A percentile compares a stretch with the other conserved stretches of the same genome.
phyloP scores from a whole-genome alignment of 306 rosid genomes.

The Nissolia schottii region DNA sequence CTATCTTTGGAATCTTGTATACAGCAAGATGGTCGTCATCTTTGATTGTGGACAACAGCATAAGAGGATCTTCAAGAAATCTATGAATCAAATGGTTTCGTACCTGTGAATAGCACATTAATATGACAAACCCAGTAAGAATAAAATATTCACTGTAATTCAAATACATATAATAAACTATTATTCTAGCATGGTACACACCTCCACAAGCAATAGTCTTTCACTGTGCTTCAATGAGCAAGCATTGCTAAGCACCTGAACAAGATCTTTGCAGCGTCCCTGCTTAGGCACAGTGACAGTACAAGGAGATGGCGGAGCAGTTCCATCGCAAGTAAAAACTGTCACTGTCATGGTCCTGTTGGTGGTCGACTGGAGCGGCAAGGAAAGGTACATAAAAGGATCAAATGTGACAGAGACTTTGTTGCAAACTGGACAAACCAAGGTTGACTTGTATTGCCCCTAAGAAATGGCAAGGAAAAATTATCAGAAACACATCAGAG shows the following conservation, averaged over 20 bases:
- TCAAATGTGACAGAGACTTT: constrained; percentile 98
- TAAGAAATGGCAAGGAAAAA: constrained; percentile 31
- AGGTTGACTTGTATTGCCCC: constrained; percentile 99
- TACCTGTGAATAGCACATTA: constrained; percentile 46
- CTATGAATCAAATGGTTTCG: constrained; percentile 74
- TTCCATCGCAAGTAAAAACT: constrained; percentile 75
- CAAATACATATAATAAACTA: constrained; percentile 2
- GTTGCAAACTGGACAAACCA: constrained; percentile 96
- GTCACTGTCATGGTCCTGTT: constrained; percentile 75
- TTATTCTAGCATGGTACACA: constrained; percentile 27
- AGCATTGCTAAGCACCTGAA: constrained; percentile 83
- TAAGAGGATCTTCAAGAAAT: constrained; percentile 80
- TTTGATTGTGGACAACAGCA: constrained; percentile 66
- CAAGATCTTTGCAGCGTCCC: constrained; percentile 92
- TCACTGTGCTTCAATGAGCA: constrained; percentile 81
- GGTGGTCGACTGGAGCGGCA: constrained; percentile 83
- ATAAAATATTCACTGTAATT: constrained; percentile 2
- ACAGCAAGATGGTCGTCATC: constrained; percentile 89
- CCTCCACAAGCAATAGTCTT: constrained; percentile 85
- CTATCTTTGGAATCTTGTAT: constrained; percentile 69
- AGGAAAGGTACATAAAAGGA: constrained; percentile 97
- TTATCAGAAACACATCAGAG: constrained; percentile 27
- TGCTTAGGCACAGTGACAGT: constrained; percentile 93
- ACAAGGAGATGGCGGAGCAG: constrained; percentile 60
- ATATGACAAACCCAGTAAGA: constrained; percentile 11